Evolutionary conservation across 148 eudicot species (phyloP).

Genomic region (Rhododendron ferrugineum): DNA sequence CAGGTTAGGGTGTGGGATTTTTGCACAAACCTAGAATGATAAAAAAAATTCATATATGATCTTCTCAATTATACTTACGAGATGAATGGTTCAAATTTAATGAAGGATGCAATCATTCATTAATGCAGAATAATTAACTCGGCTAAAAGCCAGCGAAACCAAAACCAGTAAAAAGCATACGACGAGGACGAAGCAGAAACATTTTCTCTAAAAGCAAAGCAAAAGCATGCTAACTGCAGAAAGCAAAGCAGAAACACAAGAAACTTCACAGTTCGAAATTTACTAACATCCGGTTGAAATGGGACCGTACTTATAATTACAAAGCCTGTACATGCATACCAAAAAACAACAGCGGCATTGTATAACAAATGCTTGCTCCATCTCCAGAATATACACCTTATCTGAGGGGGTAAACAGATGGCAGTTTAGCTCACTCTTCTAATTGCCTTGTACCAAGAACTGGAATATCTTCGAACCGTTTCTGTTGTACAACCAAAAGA

Average conservation of each 20-base stretch:
- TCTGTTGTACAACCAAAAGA: slow-evolving; percentile 14
- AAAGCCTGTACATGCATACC: background rate
- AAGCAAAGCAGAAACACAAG: no score
- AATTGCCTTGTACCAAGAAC: slow-evolving; percentile 37
- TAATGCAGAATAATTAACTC: no score
- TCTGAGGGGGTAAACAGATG: background rate
- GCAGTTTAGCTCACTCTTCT: slow-evolving; percentile 19
- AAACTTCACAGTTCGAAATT: background rate
- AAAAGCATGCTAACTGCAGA: background rate
- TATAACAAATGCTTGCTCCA: background rate
- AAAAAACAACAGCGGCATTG: background rate
- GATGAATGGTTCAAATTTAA: no score
- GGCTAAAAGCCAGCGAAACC: no score
- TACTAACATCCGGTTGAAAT: background rate
- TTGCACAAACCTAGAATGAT: no score
- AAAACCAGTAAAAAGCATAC: no score
- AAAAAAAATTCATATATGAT: no score
- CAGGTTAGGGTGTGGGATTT: no score
- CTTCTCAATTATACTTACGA: no score
- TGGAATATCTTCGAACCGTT: slow-evolving; percentile 43
- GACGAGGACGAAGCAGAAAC: no score
- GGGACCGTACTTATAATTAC: no score
- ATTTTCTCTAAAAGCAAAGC: background rate
- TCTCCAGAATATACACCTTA: background rate
- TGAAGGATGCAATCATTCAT: no score